Percentiles rank a stretch among this genome's conserved stretches.
Evolutionary conservation across 2,329 filamentous ascomycete species (phyloP).

Genomic region (Ophiosphaerella korrae): DNA sequence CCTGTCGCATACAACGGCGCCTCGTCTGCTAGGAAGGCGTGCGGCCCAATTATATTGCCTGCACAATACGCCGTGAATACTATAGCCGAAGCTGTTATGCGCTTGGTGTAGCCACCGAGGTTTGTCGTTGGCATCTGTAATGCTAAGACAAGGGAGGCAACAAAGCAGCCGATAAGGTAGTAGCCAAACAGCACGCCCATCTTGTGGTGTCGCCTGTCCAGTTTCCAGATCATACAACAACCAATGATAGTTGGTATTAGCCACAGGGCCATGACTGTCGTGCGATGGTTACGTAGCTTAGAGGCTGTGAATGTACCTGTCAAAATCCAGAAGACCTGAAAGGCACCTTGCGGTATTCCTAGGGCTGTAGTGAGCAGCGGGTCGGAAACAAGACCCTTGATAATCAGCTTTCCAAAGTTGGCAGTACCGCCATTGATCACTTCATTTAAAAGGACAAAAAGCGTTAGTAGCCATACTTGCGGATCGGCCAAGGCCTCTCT

Average conservation of each 20-base stretch:
- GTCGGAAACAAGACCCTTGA: conserved; percentile 54
- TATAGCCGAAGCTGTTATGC: conserved; percentile 53
- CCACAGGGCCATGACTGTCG: conserved; percentile 59
- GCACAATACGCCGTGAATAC: conserved; percentile 55
- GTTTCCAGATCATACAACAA: conserved; percentile 57
- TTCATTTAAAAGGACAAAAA: conserved; percentile 59
- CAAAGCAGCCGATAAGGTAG: conserved; percentile 57
- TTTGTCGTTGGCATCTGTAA: conserved; percentile 59
- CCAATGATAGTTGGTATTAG: conserved; percentile 59
- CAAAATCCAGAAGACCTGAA: conserved; percentile 61
- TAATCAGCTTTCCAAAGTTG: conserved; percentile 62
- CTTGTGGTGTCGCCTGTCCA: conserved; percentile 47
- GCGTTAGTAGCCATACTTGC: conserved; percentile 53
- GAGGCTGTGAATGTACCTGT: conserved; percentile 59
- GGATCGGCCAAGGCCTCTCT: conserved; percentile 54
- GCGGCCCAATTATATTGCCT: conserved; percentile 54
- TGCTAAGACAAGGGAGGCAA: conserved; percentile 59
- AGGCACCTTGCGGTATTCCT: conserved; percentile 61
- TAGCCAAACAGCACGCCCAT: conserved; percentile 58
- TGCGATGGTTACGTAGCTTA: conserved; percentile 57
- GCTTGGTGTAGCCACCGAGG: conserved; percentile 42
- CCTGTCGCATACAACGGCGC: conserved; percentile 58
- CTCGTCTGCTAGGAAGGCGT: conserved; percentile 54
- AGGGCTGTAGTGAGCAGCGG: conserved; percentile 56
- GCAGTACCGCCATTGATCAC: conserved; percentile 59